These are phyloP conservation scores for Agaricus blazei DNA, from an alignment of 768 basidiomycete species.

Conservation along the genomic window DNA sequence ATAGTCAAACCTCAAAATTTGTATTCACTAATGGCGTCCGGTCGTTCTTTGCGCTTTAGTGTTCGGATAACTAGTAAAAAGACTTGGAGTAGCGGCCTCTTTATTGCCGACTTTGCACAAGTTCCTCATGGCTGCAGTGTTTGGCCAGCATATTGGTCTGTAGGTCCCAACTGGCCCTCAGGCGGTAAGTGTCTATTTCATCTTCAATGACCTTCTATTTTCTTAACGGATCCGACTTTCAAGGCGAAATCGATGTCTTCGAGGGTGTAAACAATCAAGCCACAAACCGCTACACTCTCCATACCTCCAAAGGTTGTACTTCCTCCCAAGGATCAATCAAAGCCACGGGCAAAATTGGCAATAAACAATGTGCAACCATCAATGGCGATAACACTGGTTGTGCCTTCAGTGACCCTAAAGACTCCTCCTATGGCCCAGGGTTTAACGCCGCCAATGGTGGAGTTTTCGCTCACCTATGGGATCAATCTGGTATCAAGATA, in stretches of 20 bases:
- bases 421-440: constrained; percentile 33
- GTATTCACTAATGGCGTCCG: background rate
- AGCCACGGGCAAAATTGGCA: constrained; percentile 21
- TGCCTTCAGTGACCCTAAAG: constrained; percentile 36
- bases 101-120: constrained; percentile 65
- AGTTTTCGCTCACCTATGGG: constrained; percentile 55
- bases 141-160: constrained; percentile 53
- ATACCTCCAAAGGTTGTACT: constrained; percentile 43
- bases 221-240: too few species aligned
- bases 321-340: constrained; percentile 21
- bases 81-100: constrained; percentile 59
- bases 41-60: constrained; percentile 25
- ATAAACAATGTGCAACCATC: constrained; percentile 35
- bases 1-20: constrained; percentile 7
- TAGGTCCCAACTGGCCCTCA: constrained; percentile 48
- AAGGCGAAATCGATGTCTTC: constrained; percentile 68
- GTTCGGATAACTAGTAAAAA: constrained; percentile 67
- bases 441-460: constrained; percentile 46
- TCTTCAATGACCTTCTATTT: too few species aligned
- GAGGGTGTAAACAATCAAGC: constrained; percentile 64
- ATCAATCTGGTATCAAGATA: constrained; percentile 43
- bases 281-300: constrained; percentile 62
- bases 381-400: constrained; percentile 42
- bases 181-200: constrained; percentile 25
- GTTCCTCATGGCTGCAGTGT: constrained; percentile 73